Base-by-base conservation (phyloP, 2,329 filamentous ascomycete species). In the Cladosporium sp. region DNA sequence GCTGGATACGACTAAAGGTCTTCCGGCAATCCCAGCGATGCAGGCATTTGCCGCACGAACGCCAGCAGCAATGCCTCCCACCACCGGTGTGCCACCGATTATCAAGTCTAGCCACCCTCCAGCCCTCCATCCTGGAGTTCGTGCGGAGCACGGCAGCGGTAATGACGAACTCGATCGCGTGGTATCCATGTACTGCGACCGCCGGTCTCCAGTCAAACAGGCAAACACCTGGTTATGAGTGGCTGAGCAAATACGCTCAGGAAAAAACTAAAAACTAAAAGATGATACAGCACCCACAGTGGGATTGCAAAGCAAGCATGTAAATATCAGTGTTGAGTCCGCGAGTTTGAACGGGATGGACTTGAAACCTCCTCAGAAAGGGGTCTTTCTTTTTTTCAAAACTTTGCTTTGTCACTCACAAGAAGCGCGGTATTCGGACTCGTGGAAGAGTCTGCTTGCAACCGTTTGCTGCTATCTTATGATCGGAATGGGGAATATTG, bases 1-100 rank as follows among this genome's bases (percentile, higher is more conserved):
- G 81, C 81, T 27, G 81, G 81, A 38, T 84, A 84, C 59, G 80
- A 84, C 53, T 76, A 78, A 27, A 40, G 27, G 30, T 5, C 4
- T 39, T 2, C 5, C 12, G 12, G 25, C 18, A 15, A 30, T 12
- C 1, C 38, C 33, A 12, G 16, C 15, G 16, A 20, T 16, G 36
- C 35, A 48, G 13, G 36, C 32, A 13, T 27, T 25, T n/a, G 27
- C 19, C 13, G 25, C 12, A 4, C 45, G 12, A 40, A 20, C 38
- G 27, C 45, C 45, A 1, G 12, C 43, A 4, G 33, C 45, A n/a
- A 35, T 38, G 8, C 45, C 45, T 7, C 43, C 43, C 6, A 20
- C 38, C 7, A 25, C 22, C 5, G 35, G 25, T 12, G 27, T 48
- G n/a, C 45, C 45, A 13, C 13, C 27, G 8, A 35, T 13, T 16